phyloP scores from a whole-genome alignment of 1,139 yeast genomes.

The Scheffersomyces illinoinensis region DNA sequence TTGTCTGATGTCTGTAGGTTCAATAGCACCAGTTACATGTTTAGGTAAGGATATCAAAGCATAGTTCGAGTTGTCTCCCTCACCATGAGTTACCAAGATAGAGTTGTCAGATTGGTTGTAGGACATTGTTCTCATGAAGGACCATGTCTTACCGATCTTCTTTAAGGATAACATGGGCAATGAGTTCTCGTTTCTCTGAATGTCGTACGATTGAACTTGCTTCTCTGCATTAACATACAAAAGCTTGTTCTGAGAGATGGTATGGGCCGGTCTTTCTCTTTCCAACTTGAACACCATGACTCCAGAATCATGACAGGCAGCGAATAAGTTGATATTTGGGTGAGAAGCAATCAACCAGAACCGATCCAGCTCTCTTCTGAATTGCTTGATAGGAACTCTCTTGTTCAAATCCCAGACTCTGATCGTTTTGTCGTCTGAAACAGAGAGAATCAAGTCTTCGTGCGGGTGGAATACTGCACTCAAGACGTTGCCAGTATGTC shows the following conservation, averaged over 20 bases:
- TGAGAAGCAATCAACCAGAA: conserved; percentile 93
- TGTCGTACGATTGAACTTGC: conserved; percentile 81
- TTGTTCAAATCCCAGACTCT: conserved; percentile 97
- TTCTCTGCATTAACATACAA: conserved; percentile 81
- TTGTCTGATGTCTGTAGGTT: conserved; percentile 74
- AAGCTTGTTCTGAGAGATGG: conserved; percentile 68
- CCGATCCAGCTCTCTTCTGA: conserved; percentile 90
- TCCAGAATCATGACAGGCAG: conserved; percentile 96
- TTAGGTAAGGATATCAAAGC: conserved; percentile 80
- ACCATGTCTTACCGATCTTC: conserved; percentile 84
- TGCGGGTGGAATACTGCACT: conserved; percentile 91
- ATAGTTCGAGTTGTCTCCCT: conserved; percentile 61
- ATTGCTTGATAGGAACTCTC: conserved; percentile 90
- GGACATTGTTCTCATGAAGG: conserved; percentile 79
- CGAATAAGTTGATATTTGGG: conserved; percentile 87
- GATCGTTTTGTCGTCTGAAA: conserved; percentile 95
- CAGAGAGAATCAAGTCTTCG: conserved; percentile 89
- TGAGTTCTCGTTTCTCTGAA: conserved; percentile 58
- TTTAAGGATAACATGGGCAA: conserved; percentile 82
- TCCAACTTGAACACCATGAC: conserved; percentile 97
- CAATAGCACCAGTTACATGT: conserved; percentile 89
- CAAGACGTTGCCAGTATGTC: conserved; percentile 92
- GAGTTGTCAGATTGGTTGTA: conserved; percentile 93
- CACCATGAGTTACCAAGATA: conserved; percentile 78
- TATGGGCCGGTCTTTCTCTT: conserved; percentile 93